These are phyloP conservation scores for Dimocarpus longan DNA, from an alignment of 345 rosid genomes.

Conservation along the genomic window DNA sequence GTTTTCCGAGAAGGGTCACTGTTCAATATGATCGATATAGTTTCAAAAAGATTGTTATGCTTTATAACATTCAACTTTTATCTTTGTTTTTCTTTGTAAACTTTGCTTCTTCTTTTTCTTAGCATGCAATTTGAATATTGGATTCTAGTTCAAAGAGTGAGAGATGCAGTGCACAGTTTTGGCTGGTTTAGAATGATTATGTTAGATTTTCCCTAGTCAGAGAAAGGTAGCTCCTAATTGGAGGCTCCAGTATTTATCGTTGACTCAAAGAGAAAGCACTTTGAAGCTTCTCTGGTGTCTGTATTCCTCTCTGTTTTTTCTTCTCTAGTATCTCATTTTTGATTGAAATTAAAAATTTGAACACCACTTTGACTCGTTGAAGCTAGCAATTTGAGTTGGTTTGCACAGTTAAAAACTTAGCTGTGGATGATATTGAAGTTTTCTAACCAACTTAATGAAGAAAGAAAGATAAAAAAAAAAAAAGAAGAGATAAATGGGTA, in stretches of 20 bases:
- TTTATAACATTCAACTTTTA: background rate
- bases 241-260: slow-evolving; percentile 17
- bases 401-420: background rate
- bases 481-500: background rate
- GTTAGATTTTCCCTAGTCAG: slow-evolving; percentile 15
- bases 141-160: slow-evolving; percentile 18
- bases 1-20: background rate
- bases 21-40: background rate
- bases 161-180: background rate
- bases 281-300: slow-evolving; percentile 16
- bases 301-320: background rate
- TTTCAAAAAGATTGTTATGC: background rate
- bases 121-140: slow-evolving; percentile 12
- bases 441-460: too few relatives aligned
- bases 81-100: background rate
- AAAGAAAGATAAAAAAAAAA: too few relatives aligned
- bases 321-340: background rate
- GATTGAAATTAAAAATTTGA: slow-evolving; percentile 3
- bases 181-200: slow-evolving; percentile 9
- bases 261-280: slow-evolving; percentile 22
- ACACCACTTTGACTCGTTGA: background rate
- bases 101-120: background rate
- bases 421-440: background rate
- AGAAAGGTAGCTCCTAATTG: slow-evolving; percentile 25
- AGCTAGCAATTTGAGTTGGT: background rate